Evolutionary conservation across 2,329 filamentous ascomycete genomes (phyloP).

Genomic region (Xylariaceae sp.): DNA sequence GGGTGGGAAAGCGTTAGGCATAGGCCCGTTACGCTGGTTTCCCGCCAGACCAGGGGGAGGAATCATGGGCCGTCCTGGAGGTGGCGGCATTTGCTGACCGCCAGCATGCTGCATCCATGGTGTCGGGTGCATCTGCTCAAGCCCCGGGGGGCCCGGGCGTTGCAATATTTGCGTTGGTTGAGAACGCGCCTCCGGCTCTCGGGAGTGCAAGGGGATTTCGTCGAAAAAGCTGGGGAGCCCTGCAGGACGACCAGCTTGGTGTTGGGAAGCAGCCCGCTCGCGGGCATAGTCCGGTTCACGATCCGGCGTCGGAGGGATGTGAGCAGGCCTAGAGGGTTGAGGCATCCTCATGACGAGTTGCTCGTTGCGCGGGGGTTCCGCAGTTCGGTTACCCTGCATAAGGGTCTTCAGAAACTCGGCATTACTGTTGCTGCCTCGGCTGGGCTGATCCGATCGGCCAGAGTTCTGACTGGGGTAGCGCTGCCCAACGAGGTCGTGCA

Average conservation of each 20-base stretch:
- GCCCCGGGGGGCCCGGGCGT: constrained; percentile 47
- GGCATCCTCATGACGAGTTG: constrained; percentile 46
- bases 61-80: constrained; percentile 47
- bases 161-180: constrained; percentile 58
- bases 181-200: constrained; percentile 38
- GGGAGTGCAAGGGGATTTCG: constrained; percentile 40
- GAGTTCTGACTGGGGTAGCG: constrained; percentile 50
- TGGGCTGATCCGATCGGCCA: constrained; percentile 35
- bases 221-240: constrained; percentile 46
- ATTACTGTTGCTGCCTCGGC: constrained; percentile 51
- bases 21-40: constrained; percentile 37
- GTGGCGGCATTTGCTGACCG: constrained; percentile 36
- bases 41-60: constrained; percentile 51
- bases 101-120: constrained; percentile 40
- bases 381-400: constrained; percentile 54
- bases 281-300: constrained; percentile 41
- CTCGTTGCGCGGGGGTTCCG: constrained; percentile 43
- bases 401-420: constrained; percentile 81
- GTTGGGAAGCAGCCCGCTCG: constrained; percentile 29
- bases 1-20: constrained; percentile 54
- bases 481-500: constrained; percentile 53
- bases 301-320: constrained; percentile 38
- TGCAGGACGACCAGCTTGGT: constrained; percentile 23
- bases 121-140: constrained; percentile 52
- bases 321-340: constrained; percentile 43